Conservation (phyloP, 1,284 basidiomycete species). For the Flammula alnicola region DNA sequence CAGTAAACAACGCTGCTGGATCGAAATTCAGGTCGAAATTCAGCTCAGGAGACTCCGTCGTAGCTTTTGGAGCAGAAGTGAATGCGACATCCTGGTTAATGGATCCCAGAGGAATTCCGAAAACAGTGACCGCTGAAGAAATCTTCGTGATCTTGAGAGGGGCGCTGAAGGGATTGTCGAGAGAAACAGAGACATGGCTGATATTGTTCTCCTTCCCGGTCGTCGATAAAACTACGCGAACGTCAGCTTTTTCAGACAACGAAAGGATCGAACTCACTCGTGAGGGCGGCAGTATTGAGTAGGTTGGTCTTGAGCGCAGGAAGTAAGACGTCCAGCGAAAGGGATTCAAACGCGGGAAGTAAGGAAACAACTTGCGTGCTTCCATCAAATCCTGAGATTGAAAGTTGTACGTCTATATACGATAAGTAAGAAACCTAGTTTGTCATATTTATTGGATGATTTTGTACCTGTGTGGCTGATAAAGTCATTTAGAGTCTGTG, state of each 20-base stretch:
- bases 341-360: conserved; percentile 62
- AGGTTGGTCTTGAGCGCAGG: conserved; percentile 67
- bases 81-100: conserved; percentile 66
- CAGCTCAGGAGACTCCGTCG: conserved; percentile 63
- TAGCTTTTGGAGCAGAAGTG: conserved; percentile 54
- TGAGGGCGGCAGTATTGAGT: conserved; percentile 59
- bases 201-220: conserved; percentile 71
- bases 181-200: conserved; percentile 66
- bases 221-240: conserved; percentile 58
- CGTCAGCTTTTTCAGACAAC: conserved; percentile 2
- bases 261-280: conserved; percentile 41
- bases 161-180: conserved; percentile 75
- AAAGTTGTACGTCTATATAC: conserved; percentile 54
- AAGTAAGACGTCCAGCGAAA: conserved; percentile 63
- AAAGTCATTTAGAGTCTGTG: conserved; percentile 72
- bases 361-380: conserved; percentile 70
- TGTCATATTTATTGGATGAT: neutral
- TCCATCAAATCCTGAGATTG: conserved; percentile 60
- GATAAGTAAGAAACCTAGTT: neutral
- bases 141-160: conserved; percentile 65
- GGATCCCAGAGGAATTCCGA: conserved; percentile 68
- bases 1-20: conserved; percentile 71
- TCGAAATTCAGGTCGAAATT: conserved; percentile 74
- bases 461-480: conserved; percentile 57
- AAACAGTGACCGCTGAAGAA: conserved; percentile 65